These are phyloP conservation scores for Pseudogymnoascus sp. DNA, from an alignment of 2,329 filamentous ascomycete species.

Conservation along the genomic window DNA sequence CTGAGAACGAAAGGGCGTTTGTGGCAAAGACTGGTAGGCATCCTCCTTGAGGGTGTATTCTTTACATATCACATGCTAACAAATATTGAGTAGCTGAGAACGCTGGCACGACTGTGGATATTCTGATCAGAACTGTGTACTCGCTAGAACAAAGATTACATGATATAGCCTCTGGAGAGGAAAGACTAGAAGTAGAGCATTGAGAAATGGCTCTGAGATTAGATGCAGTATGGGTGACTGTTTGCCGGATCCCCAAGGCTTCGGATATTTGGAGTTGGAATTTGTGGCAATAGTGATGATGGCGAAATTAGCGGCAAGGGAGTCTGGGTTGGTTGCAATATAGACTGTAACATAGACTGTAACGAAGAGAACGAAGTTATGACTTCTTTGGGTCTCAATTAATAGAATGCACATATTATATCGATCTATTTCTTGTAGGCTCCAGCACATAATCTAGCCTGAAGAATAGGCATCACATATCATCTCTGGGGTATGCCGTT, in stretches of 20 bases:
- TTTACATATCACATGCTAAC: slow-evolving; percentile 8
- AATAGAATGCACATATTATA: background rate
- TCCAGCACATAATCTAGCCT: background rate
- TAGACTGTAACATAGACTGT: background rate
- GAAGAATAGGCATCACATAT: background rate
- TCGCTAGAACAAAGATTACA: slow-evolving; percentile 25
- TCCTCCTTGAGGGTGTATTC: slow-evolving; percentile 5
- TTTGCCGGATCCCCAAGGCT: background rate
- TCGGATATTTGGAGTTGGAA: background rate
- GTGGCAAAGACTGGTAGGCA: slow-evolving; percentile 37
- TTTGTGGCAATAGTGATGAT: background rate
- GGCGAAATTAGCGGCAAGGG: background rate
- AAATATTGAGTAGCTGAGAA: slow-evolving; percentile 20
- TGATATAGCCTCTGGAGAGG: slow-evolving; percentile 1
- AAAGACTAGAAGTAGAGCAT: background rate
- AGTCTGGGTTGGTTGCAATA: background rate
- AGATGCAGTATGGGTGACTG: background rate
- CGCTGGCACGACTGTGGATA: slow-evolving; percentile 22
- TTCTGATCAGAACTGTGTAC: slow-evolving; percentile 24
- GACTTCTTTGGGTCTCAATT: background rate
- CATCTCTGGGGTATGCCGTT: background rate
- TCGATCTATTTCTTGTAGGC: background rate
- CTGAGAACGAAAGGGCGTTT: slow-evolving; percentile 35
- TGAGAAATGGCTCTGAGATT: background rate
- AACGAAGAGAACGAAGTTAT: background rate